Conservation (phyloP, 2,329 filamentous ascomycete genomes). For the Chrysosporium queenslandicum region DNA sequence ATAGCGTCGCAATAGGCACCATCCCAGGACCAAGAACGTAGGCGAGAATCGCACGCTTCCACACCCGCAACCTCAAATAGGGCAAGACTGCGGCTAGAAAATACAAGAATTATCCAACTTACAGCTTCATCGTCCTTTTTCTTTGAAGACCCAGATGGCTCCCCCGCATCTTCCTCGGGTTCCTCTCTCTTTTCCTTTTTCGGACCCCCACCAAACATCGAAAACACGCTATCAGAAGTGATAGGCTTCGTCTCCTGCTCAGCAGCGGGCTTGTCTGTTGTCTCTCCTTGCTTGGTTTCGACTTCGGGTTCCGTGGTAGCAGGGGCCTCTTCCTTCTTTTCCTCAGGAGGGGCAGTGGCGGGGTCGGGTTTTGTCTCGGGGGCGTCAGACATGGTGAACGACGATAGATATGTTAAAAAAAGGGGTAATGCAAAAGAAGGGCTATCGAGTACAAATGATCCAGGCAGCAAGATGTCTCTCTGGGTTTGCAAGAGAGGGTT, state of each 20-base stretch:
- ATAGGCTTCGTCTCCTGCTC: conserved; percentile 23
- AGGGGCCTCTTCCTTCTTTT: conserved; percentile 22
- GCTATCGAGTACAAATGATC: background rate
- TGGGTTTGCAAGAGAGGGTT: background rate
- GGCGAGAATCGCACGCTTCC: too few relatives aligned
- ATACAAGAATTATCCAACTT: conserved; percentile 17
- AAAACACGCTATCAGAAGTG: conserved; percentile 61
- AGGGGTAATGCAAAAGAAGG: background rate
- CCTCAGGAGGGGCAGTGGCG: conserved; percentile 32
- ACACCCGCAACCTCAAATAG: too few relatives aligned
- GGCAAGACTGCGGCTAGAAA: background rate
- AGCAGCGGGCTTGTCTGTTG: conserved; percentile 27
- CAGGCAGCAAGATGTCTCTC: background rate
- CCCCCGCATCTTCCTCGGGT: conserved; percentile 68
- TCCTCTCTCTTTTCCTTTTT: conserved; percentile 90
- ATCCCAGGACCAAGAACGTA: too few relatives aligned
- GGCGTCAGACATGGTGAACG: conserved; percentile 35
- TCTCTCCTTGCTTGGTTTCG: conserved; percentile 25
- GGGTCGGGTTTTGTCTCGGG: conserved; percentile 37
- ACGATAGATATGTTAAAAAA: background rate
- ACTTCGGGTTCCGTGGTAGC: conserved; percentile 27
- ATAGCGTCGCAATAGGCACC: too few relatives aligned
- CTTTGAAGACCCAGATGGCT: conserved; percentile 80
- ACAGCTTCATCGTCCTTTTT: conserved; percentile 55
- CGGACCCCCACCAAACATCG: conserved; percentile 95